A percentile compares a stretch with the other conserved stretches of the same genome.
Conservation (phyloP, 495 filamentous ascomycete genomes). For the Friedmanniomyces simplex region DNA sequence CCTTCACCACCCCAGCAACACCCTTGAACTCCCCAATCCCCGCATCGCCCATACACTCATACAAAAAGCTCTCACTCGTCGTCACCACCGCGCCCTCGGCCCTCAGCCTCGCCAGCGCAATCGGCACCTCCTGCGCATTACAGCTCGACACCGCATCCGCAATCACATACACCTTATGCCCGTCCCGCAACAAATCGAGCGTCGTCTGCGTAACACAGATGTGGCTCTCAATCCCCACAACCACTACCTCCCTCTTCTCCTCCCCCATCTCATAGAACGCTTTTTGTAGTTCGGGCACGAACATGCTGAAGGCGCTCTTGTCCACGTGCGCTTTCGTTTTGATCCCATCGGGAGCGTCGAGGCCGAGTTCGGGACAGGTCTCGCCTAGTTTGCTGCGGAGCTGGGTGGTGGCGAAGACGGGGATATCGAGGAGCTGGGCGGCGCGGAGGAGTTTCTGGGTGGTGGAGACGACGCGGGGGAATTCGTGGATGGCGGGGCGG, state of each 20-base stretch:
- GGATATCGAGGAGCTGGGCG: conserved; percentile 53
- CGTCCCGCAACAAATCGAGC: conserved; percentile 62
- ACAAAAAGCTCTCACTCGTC: conserved; percentile 82
- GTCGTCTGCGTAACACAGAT: conserved; percentile 92
- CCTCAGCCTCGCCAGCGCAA: conserved; percentile 68
- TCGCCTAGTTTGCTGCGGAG: conserved; percentile 61
- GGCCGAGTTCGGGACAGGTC: conserved; percentile 60
- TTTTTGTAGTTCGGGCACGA: conserved; percentile 29
- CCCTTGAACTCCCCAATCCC: conserved; percentile 57
- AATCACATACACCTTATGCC: conserved; percentile 75
- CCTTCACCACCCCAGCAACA: conserved; percentile 68
- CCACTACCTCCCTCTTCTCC: conserved; percentile 38
- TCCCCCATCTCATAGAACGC: conserved; percentile 18
- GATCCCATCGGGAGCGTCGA: conserved; percentile 29
- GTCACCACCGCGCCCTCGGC: conserved; percentile 71
- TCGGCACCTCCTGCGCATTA: conserved; percentile 65
- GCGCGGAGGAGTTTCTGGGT: conserved; percentile 43
- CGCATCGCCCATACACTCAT: conserved; percentile 89
- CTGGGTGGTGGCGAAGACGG: conserved; percentile 79
- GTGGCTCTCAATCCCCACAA: conserved; percentile 86
- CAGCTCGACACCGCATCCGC: conserved; percentile 87
- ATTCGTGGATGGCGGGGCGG: conserved; percentile 68
- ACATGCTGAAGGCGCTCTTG: conserved; percentile 90
- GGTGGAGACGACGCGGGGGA: conserved; percentile 55
- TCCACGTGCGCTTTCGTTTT: conserved; percentile 50